Percentiles rank a stretch among this genome's conserved stretches.
Evolutionary conservation across 208 protist genomes (phyloP).

Genomic region (Endotrypanum monterogeii): DNA sequence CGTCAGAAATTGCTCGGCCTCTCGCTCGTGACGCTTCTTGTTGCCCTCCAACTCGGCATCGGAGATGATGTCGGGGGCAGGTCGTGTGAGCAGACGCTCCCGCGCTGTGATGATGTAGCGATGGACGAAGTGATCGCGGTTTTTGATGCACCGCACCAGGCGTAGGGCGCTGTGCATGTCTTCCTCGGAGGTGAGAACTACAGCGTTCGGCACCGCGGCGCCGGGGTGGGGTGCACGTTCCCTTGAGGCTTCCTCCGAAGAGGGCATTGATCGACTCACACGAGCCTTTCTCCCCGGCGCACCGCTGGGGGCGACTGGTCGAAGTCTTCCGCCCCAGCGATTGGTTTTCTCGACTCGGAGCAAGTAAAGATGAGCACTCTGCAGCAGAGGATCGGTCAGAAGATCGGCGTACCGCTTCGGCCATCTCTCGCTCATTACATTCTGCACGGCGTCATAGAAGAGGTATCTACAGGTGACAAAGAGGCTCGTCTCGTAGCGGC

Average conservation of each 20-base stretch:
- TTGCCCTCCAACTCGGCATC: conserved; percentile 32
- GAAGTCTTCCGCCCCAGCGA: conserved; percentile 4
- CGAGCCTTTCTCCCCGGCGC: neutral
- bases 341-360: conserved; percentile 22
- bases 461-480: conserved; percentile 12
- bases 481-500: conserved; percentile 13
- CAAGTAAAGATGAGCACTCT: conserved; percentile 38
- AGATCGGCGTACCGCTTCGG: conserved; percentile 12
- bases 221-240: neutral
- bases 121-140: conserved; percentile 33
- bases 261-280: conserved; percentile 7
- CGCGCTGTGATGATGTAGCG: conserved; percentile 36
- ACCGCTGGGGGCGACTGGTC: conserved; percentile 2
- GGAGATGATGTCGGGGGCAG: conserved; percentile 14
- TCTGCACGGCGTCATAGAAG: conserved; percentile 25
- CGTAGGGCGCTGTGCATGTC: conserved; percentile 44
- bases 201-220: conserved; percentile 9
- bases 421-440: conserved; percentile 13
- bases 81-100: conserved; percentile 36
- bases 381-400: conserved; percentile 25
- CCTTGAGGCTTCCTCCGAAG: neutral
- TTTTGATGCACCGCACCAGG: conserved; percentile 33
- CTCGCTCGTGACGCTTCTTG: conserved; percentile 30
- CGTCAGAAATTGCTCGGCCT: conserved; percentile 37
- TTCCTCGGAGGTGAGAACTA: conserved; percentile 19